phyloP scores from a whole-genome alignment of 495 filamentous ascomycete species.

The Cercophora samala region DNA sequence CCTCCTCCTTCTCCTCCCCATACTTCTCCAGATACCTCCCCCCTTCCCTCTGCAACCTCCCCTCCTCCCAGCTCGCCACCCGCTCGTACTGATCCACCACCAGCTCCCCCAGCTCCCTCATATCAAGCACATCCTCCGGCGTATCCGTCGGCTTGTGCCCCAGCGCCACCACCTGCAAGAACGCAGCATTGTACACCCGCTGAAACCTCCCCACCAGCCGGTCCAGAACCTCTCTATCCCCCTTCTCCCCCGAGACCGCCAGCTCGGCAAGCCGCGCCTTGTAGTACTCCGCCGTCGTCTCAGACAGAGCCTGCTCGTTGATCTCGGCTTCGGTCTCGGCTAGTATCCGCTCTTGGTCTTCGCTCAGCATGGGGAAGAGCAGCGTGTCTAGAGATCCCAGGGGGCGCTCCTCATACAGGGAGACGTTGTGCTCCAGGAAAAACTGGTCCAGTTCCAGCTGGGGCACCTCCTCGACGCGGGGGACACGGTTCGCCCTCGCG shows the following conservation, averaged over 20 bases:
- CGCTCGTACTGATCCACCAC: constrained; percentile 13
- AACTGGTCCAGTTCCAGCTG: constrained; percentile 43
- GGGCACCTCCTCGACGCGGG: constrained; percentile 41
- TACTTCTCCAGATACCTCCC: constrained; percentile 13
- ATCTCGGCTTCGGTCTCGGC: constrained; percentile 13
- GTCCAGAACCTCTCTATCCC: constrained; percentile 1
- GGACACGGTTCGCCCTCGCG: constrained; percentile 35
- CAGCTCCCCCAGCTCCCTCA: constrained; percentile 21
- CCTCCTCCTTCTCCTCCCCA: background rate
- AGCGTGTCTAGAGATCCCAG: constrained; percentile 14
- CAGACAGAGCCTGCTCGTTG: constrained; percentile 1
- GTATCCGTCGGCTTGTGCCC: constrained; percentile 5
- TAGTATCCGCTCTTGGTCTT: constrained; percentile 18
- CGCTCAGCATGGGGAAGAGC: constrained; percentile 17
- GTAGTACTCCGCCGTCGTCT: background rate
- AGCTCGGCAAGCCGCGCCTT: background rate
- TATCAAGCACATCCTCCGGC: background rate
- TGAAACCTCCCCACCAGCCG: constrained; percentile 5
- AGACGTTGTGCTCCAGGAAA: constrained; percentile 38
- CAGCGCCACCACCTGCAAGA: constrained; percentile 20
- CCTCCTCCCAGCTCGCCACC: constrained; percentile 2
- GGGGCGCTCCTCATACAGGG: constrained; percentile 28
- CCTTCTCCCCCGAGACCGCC: no score
- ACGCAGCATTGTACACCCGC: constrained; percentile 16
- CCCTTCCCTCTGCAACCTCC: constrained; percentile 18